These are phyloP conservation scores for Schizochytrium sp. DNA, from an alignment of 108 stramenopile genomes.

Conservation along the genomic window DNA sequence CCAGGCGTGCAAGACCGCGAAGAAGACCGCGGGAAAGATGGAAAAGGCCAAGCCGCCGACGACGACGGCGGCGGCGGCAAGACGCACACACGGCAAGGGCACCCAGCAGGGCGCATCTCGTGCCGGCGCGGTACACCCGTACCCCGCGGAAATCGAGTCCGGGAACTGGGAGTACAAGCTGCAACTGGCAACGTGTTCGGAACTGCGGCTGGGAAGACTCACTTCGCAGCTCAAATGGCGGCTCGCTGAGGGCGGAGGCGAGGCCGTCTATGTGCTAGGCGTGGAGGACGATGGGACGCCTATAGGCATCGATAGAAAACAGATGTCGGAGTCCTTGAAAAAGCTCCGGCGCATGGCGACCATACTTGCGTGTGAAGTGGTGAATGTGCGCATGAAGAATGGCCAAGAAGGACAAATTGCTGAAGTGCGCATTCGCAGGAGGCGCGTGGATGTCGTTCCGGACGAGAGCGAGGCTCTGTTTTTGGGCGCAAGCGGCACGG, in stretches of 20 bases:
- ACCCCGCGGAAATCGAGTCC: constrained; percentile 40
- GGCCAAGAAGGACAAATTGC: neutral
- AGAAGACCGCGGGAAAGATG: too few species aligned
- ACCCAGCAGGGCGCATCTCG: too few species aligned
- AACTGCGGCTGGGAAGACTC: constrained; percentile 35
- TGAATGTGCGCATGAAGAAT: neutral
- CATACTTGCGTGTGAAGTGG: constrained; percentile 26
- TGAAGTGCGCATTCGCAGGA: neutral
- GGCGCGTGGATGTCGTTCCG: neutral
- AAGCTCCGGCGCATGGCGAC: constrained; percentile 37
- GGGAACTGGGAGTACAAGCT: constrained; percentile 54
- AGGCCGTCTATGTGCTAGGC: constrained; percentile 44
- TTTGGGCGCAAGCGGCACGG: constrained; percentile 17
- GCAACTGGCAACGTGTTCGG: constrained; percentile 23
- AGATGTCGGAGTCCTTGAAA: constrained; percentile 35
- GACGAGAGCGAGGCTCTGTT: constrained; percentile 1
- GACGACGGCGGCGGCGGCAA: too few species aligned
- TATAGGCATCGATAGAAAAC: constrained; percentile 30
- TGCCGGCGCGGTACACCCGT: neutral
- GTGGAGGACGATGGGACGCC: constrained; percentile 33
- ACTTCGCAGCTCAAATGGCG: constrained; percentile 52
- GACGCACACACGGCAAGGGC: too few species aligned
- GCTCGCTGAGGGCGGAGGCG: constrained; percentile 41
- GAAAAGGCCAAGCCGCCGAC: too few species aligned
- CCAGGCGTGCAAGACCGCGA: too few species aligned